Evolutionary conservation across 164 flowering plant species (phyloP).

Genomic region (Magnolia kwangsiensis): DNA sequence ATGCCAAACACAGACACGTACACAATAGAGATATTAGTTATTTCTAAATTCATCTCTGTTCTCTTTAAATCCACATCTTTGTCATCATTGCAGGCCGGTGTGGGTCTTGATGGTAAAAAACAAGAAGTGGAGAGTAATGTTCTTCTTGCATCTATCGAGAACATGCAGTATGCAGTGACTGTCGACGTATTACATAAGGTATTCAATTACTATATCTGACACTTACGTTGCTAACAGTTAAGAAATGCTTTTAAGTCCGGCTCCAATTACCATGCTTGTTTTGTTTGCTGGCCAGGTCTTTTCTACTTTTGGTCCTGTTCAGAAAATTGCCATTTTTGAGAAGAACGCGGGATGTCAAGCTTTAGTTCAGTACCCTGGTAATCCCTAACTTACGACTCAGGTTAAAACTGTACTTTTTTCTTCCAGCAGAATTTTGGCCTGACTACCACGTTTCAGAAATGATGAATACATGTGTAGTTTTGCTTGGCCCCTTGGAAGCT

Average conservation of each 20-base stretch:
- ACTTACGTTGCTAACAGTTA: not conserved
- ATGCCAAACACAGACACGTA: not conserved
- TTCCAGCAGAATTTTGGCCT: not conserved
- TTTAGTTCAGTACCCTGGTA: conserved; percentile 88
- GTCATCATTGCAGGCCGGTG: conserved; percentile 40
- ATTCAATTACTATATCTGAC: conserved; percentile 7
- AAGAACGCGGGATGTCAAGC: conserved; percentile 96
- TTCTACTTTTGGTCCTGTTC: conserved; percentile 84
- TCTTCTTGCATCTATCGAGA: conserved; percentile 92
- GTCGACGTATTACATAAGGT: conserved; percentile 89
- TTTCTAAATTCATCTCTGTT: not conserved
- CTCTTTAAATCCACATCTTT: not conserved
- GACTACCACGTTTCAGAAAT: too few species aligned
- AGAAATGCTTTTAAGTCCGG: not conserved
- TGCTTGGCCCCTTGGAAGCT: too few species aligned
- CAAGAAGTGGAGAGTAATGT: conserved; percentile 93
- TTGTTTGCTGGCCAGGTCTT: conserved; percentile 54
- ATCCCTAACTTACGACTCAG: not conserved
- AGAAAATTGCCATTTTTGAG: conserved; percentile 97
- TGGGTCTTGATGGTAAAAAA: conserved; percentile 73
- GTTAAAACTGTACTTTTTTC: not conserved
- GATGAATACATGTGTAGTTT: too few species aligned
- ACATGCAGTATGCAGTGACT: conserved; percentile 95
- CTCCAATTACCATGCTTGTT: not conserved
- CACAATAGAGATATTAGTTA: not conserved